Evolutionary conservation across 164 flowering plant species (phyloP), one percentile per base, ranked within the genome.

Genomic region (Sextonia rubra): DNA sequence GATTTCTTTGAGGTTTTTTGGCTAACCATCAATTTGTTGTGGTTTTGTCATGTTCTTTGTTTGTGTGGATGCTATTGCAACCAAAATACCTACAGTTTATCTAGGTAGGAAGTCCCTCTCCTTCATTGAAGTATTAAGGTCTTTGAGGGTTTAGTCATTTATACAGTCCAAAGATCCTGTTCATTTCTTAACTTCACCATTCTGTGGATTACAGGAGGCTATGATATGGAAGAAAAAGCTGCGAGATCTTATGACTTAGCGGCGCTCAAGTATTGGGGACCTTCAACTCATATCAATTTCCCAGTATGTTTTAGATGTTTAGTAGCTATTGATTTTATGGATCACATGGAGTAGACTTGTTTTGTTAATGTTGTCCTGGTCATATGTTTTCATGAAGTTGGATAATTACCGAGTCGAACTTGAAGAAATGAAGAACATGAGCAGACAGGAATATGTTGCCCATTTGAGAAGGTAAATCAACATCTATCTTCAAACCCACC

Each of bases 391-490:
- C 32, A 15, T 61, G 66, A 77, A 93, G 98, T 72, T 93, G 72
- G 92, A 89, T 27, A 85, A 87, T 68, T 93, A 93, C 68, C 82
- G 80, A 3, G 83, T 78, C 47, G 83, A 90, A 71, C 85, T 91
- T 14, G 97, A 91, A 72, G 93, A 88, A 37, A 93, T 91, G 98
- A 93, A 93, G 85, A 89, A 84, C 81, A 93, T 93, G 98, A 91
- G 77, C 75, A 85, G 95, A 58, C 97, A 90, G 68, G 98, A 93
- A 77, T 91, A 84, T 73, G 94, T 93, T 69, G 95, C 95, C 20
- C 92, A 90, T 71, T 82, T 93, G 79, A 84, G 97, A 80, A 91
- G 97, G 98, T 90, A 71, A 52, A 62, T 24, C 18, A 23, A 12
- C 18, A 25, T 14, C 9, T 29, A 15, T 11, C 27, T 64, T 6